phyloP scores from a whole-genome alignment of 2,329 filamentous ascomycete species.

The Amylocarpus encephaloides region DNA sequence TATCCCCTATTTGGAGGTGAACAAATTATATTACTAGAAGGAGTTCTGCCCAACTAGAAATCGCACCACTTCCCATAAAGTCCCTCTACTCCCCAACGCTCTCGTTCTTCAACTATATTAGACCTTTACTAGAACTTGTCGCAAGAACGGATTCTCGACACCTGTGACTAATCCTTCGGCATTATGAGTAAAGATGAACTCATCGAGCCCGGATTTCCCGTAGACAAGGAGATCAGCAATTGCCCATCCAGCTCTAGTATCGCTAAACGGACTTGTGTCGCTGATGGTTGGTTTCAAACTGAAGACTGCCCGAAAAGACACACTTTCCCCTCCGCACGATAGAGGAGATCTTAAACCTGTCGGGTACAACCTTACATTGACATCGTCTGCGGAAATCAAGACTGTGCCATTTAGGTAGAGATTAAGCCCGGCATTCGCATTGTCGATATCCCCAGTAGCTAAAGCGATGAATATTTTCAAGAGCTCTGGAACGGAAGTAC shows the following conservation, averaged over 20 bases:
- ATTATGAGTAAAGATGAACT: not conserved
- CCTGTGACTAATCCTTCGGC: not conserved
- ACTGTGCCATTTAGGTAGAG: not conserved
- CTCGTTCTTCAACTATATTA: too few relatives aligned
- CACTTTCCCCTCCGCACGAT: not conserved
- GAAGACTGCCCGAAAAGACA: not conserved
- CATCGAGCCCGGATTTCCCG: not conserved
- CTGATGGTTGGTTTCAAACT: not conserved
- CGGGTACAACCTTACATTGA: conserved; percentile 1
- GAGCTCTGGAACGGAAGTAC: not conserved
- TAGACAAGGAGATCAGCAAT: not conserved
- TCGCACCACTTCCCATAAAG: too few relatives aligned
- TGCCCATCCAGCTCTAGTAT: not conserved
- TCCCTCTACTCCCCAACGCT: too few relatives aligned
- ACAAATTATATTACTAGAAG: too few relatives aligned
- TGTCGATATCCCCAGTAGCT: conserved; percentile 1
- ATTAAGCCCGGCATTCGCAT: not conserved
- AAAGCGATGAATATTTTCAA: not conserved
- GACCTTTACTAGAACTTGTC: conserved; percentile 7
- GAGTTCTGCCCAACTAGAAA: too few relatives aligned
- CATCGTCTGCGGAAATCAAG: not conserved
- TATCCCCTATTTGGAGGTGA: too few relatives aligned
- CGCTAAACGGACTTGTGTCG: not conserved
- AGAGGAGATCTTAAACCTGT: not conserved
- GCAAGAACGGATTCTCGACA: not conserved